Percentiles rank a stretch among this genome's conserved stretches.
phyloP scores from a whole-genome alignment of 2,329 filamentous ascomycete species.

The Pseudopithomyces chartarum region DNA sequence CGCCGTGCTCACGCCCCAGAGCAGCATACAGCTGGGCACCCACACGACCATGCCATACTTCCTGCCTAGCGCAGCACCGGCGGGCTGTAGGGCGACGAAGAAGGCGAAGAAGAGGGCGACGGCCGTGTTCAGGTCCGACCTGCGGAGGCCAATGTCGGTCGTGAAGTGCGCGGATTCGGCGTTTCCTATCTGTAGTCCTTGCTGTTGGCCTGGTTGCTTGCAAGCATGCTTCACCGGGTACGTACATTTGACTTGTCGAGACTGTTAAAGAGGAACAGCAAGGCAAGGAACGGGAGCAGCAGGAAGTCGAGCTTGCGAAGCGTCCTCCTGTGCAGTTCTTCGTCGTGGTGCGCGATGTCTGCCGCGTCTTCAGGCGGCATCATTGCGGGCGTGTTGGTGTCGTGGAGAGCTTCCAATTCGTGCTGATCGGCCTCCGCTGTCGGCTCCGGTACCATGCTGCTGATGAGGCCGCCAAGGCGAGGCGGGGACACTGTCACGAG shows the following conservation, averaged over 20 bases:
- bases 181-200: slow-evolving; percentile 53
- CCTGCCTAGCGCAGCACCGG: slow-evolving; percentile 62
- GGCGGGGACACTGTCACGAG: neutral
- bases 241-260: slow-evolving; percentile 57
- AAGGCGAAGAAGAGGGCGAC: slow-evolving; percentile 63
- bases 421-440: slow-evolving; percentile 1
- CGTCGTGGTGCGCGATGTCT: slow-evolving; percentile 8
- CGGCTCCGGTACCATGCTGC: neutral
- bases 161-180: slow-evolving; percentile 65
- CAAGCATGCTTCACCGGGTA: neutral
- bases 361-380: slow-evolving; percentile 12
- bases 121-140: slow-evolving; percentile 60
- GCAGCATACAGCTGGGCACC: slow-evolving; percentile 63
- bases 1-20: slow-evolving; percentile 58
- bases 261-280: slow-evolving; percentile 59
- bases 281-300: slow-evolving; percentile 57
- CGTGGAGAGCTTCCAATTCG: neutral
- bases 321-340: slow-evolving; percentile 42
- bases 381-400: neutral
- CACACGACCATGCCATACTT: slow-evolving; percentile 61
- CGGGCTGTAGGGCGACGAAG: slow-evolving; percentile 63
- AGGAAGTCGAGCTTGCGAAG: slow-evolving; percentile 56
- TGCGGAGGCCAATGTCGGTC: slow-evolving; percentile 56
- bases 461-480: slow-evolving; percentile 2
- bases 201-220: neutral